phyloP scores from a whole-genome alignment of 345 rosid species.

The Salix koriyanagi region DNA sequence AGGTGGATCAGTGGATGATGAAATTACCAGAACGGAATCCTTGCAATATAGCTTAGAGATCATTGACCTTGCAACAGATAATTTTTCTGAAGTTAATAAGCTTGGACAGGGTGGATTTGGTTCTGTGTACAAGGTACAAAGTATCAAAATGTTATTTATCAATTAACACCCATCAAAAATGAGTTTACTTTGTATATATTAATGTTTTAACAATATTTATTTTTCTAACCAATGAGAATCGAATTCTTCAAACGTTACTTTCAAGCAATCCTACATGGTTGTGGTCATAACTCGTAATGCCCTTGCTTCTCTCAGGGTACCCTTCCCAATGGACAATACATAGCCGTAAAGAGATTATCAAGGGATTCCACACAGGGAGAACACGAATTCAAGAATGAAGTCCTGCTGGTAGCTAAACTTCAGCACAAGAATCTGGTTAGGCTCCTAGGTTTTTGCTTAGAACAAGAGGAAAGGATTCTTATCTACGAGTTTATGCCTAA shows the following conservation, averaged over 20 bases:
- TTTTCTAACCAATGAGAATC: too few relatives aligned
- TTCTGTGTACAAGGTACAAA: slow-evolving; percentile 35
- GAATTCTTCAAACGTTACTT: too few relatives aligned
- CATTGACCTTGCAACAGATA: slow-evolving; percentile 5
- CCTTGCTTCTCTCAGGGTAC: not conserved
- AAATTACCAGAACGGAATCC: not conserved
- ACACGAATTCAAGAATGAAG: slow-evolving; percentile 82
- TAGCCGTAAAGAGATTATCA: slow-evolving; percentile 11
- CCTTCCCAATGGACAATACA: slow-evolving; percentile 1
- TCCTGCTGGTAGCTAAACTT: slow-evolving; percentile 66
- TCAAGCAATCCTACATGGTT: too few relatives aligned
- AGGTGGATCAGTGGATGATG: not conserved
- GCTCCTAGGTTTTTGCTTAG: slow-evolving; percentile 32
- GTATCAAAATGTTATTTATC: too few relatives aligned
- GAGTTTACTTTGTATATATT: too few relatives aligned
- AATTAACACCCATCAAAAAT: too few relatives aligned
- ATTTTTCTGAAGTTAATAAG: slow-evolving; percentile 29
- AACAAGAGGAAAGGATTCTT: slow-evolving; percentile 40
- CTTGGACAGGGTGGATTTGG: slow-evolving; percentile 51
- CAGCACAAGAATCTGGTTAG: slow-evolving; percentile 78
- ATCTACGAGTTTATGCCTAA: slow-evolving; percentile 43
- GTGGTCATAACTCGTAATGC: too few relatives aligned
- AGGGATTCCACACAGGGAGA: not conserved
- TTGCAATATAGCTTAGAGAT: not conserved
- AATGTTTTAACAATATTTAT: too few relatives aligned